Percentiles rank a stretch among this genome's conserved stretches.
Conservation (phyloP, 306 rosid species). For the cucumber (Cucumis sativus) region DNA sequence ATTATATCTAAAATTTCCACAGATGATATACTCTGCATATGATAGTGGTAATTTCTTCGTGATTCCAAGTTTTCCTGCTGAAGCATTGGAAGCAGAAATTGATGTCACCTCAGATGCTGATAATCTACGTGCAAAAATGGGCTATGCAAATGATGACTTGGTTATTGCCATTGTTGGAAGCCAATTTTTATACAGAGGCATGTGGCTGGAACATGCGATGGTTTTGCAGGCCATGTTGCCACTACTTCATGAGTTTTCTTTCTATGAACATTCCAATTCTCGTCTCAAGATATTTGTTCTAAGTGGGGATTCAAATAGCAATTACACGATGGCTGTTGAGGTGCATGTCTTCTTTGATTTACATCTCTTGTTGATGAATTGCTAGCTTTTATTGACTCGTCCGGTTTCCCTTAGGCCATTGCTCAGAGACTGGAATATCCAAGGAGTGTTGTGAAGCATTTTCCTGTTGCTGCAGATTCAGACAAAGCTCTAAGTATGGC, state of each 20-base stretch:
- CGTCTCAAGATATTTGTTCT: constrained; percentile 54
- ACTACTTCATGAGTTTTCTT: constrained; percentile 35
- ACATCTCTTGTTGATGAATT: background rate
- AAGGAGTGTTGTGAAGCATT: constrained; percentile 51
- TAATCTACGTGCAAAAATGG: constrained; percentile 39
- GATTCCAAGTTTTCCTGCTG: constrained; percentile 82
- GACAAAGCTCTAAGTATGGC: constrained; percentile 44
- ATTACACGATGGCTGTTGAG: constrained; percentile 65
- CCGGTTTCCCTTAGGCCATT: constrained; percentile 45
- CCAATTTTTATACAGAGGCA: constrained; percentile 67
- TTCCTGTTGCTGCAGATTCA: constrained; percentile 44
- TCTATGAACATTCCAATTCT: constrained; percentile 28
- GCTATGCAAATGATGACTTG: constrained; percentile 50
- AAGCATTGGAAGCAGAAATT: constrained; percentile 50
- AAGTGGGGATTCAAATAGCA: constrained; percentile 54
- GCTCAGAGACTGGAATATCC: constrained; percentile 72
- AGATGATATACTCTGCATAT: constrained; percentile 74
- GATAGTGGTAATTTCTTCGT: constrained; percentile 85
- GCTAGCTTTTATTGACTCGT: constrained; percentile 17
- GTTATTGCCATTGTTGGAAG: constrained; percentile 81
- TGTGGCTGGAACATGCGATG: constrained; percentile 91
- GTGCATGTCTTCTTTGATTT: constrained; percentile 23
- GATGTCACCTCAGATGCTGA: constrained; percentile 31
- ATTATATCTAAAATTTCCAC: constrained; percentile 16
- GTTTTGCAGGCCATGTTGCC: constrained; percentile 70